Evolutionary conservation across 1,284 basidiomycete species (phyloP).

Genomic region (Tremellales sp.): DNA sequence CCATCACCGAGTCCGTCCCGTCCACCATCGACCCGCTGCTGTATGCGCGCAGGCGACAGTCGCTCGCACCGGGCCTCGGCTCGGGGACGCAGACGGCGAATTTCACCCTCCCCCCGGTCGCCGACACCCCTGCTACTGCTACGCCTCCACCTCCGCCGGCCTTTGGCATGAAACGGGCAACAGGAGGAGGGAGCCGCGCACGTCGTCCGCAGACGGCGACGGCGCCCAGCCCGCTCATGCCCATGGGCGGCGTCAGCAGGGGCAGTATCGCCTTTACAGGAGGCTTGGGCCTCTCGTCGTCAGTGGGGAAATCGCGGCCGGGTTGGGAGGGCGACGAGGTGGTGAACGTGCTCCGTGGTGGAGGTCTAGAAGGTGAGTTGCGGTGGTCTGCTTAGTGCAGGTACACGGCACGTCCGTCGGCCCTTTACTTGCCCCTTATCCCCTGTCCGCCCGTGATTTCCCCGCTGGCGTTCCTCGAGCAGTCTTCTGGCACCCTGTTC

Average conservation of each 20-base stretch:
- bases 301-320: slow-evolving; percentile 19
- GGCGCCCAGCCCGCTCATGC: not conserved
- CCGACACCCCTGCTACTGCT: not conserved
- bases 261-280: slow-evolving; percentile 28
- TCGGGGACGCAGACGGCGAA: slow-evolving; percentile 16
- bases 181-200: slow-evolving; percentile 3
- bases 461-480: too few species aligned
- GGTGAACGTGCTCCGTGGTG: slow-evolving; percentile 35
- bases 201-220: slow-evolving; percentile 21
- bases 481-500: too few species aligned
- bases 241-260: slow-evolving; percentile 6
- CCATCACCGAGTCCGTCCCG: not conserved
- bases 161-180: slow-evolving; percentile 15
- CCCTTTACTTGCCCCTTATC: slow-evolving; percentile 3
- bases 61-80: slow-evolving; percentile 36
- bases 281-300: slow-evolving; percentile 10
- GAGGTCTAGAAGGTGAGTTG: slow-evolving; percentile 45
- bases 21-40: slow-evolving; percentile 1
- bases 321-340: slow-evolving; percentile 47
- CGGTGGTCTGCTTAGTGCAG: not conserved
- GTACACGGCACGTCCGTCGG: not conserved
- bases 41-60: slow-evolving; percentile 30
- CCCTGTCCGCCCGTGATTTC: not conserved
- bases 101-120: not conserved
- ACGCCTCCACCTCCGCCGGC: slow-evolving; percentile 4